Evolutionary conservation across 225 moss, liverwort and hornwort species (phyloP).

Genomic region (Bryoerythrophyllum caledonicum): DNA sequence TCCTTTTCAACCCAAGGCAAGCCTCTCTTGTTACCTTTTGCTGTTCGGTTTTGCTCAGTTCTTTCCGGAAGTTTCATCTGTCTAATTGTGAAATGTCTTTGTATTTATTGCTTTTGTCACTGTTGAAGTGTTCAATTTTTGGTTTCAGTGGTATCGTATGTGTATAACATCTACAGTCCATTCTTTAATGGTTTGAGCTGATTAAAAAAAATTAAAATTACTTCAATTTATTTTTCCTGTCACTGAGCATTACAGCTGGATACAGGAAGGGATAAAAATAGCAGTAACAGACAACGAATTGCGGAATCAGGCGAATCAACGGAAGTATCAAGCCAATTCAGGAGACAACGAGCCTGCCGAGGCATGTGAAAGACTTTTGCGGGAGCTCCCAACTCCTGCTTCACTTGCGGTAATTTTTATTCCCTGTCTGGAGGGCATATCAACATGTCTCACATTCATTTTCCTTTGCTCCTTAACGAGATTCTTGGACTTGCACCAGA

Average conservation of each 20-base stretch:
- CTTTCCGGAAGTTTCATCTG: constrained; percentile 19
- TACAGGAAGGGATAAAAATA: constrained; percentile 89
- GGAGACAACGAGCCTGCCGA: constrained; percentile 70
- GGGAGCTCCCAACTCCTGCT: constrained; percentile 93
- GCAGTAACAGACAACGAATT: constrained; percentile 85
- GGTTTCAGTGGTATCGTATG: neutral
- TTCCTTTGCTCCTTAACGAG: neutral
- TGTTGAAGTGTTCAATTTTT: constrained; percentile 1
- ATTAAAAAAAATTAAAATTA: neutral
- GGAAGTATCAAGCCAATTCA: constrained; percentile 43
- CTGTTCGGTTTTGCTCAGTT: neutral
- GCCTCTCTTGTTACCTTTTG: constrained; percentile 8
- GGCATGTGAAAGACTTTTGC: constrained; percentile 77
- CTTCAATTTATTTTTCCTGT: neutral
- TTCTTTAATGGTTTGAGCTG: constrained; percentile 1
- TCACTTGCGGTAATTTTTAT: constrained; percentile 71
- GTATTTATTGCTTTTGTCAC: neutral
- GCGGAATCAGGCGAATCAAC: constrained; percentile 60
- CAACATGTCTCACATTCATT: neutral
- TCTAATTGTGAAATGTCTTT: neutral
- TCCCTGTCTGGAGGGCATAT: neutral
- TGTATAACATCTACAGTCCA: neutral
- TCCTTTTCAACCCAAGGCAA: constrained; percentile 82
- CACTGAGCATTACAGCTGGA: constrained; percentile 25
- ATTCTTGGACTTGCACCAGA: neutral